Base-by-base conservation (phyloP, 805 yeast species). In the Lipomyces orientalis region DNA sequence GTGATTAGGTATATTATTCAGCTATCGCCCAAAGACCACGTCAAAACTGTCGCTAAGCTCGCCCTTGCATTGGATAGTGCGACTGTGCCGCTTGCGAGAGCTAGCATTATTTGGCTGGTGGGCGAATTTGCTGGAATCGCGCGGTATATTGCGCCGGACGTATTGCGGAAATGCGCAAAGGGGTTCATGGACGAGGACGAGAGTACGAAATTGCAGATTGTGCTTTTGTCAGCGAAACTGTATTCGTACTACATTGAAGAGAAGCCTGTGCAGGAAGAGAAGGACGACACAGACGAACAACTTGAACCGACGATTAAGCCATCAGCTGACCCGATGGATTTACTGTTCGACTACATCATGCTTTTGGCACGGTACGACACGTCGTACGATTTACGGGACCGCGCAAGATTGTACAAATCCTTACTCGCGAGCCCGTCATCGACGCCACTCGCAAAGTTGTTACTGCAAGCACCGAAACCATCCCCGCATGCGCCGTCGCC, bases 81-180 rank as follows among this genome's bases (percentile, higher is more conserved):
- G 5, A 66, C 70, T 16, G 75, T 73, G 2, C 65, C 77, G 1
- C 69, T 79, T 19, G 96, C 98, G 0, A 86, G 88, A 71, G 92
- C 97, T 0, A 90, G 94, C 58, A 88, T 93, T 10, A 83, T 94
- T 6, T 95, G 98, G 98, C 82, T 94, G 9, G 84, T 94, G 62
- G 97, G 98, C 4, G 98, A 95, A 75, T 89, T 88, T 75, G 82
- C 88, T 0, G 77, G 76, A 35, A 82, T 81, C 49, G 71, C 72
- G 4, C 80, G 83, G 16, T 77, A 78, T 34, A 78, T 90, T 61
- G 88, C 93, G 2, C 93, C 96, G 0, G 97, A 94, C 75, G 84
- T 91, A 1, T 79, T 92, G 64, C 82, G 97, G 62, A 79, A 80
- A 14, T 78, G 90, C 51, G 77, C 88, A 7, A 82, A 82, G 37